A percentile compares a stretch with the other conserved stretches of the same genome.
phyloP scores from a whole-genome alignment of 805 yeast species.

The Teunomyces cretensis region DNA sequence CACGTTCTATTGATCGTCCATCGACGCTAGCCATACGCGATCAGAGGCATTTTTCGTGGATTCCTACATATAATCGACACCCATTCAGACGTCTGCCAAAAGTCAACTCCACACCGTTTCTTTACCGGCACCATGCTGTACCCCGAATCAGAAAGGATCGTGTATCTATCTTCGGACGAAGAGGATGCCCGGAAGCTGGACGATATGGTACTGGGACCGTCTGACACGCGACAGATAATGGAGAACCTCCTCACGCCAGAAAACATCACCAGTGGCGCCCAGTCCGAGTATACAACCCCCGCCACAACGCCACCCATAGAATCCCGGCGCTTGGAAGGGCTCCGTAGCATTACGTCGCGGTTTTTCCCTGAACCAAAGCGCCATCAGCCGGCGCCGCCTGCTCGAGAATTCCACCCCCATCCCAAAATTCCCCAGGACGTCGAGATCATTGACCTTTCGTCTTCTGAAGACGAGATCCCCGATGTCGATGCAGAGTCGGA shows the following conservation, averaged over 20 bases:
- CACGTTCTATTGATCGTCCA: no score
- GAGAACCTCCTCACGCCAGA: background rate
- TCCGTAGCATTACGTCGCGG: background rate
- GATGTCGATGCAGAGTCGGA: constrained; percentile 6
- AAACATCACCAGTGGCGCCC: background rate
- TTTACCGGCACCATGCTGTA: background rate
- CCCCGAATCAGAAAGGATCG: constrained; percentile 3
- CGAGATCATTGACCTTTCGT: constrained; percentile 6
- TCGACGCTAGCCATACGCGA: no score
- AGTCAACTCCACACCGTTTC: background rate
- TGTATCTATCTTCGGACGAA: constrained; percentile 12
- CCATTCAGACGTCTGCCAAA: background rate
- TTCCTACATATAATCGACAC: background rate
- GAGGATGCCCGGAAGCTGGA: constrained; percentile 2
- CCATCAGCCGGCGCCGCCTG: background rate
- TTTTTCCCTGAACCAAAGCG: background rate
- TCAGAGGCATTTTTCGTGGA: no score
- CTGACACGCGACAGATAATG: background rate
- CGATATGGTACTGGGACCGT: background rate
- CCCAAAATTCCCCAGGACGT: constrained; percentile 1
- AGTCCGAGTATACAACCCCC: background rate
- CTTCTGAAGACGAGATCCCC: constrained; percentile 6
- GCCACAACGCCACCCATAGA: background rate
- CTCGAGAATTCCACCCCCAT: background rate
- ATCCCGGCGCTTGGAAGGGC: background rate